phyloP scores from a whole-genome alignment of 495 filamentous ascomycete species.

The Tuber borchii region DNA sequence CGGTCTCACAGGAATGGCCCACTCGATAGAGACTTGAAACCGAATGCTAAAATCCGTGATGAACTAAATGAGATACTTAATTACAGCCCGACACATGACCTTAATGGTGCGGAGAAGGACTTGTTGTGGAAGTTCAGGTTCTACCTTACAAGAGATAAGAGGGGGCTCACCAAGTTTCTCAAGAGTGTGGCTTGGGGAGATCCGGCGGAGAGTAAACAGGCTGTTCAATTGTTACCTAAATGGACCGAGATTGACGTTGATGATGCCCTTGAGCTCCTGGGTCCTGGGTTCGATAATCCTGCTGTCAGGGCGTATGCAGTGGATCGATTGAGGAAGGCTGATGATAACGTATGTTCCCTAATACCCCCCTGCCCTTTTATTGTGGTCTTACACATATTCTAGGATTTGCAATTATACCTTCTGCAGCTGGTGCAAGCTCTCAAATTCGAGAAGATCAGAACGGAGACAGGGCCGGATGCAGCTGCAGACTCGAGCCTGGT shows the following conservation, averaged over 20 bases:
- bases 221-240: slow-evolving; percentile 78
- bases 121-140: slow-evolving; percentile 95
- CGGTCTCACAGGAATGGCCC: slow-evolving; percentile 88
- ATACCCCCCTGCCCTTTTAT: not conserved
- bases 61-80: slow-evolving; percentile 85
- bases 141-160: slow-evolving; percentile 84
- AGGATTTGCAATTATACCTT: slow-evolving; percentile 76
- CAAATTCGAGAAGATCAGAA: slow-evolving; percentile 76
- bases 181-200: slow-evolving; percentile 95
- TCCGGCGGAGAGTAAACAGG: slow-evolving; percentile 74
- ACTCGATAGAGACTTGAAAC: slow-evolving; percentile 86
- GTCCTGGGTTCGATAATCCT: slow-evolving; percentile 81
- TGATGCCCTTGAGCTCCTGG: slow-evolving; percentile 89
- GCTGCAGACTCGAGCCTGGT: slow-evolving; percentile 81
- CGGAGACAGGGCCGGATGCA: slow-evolving; percentile 50
- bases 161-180: slow-evolving; percentile 92
- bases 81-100: slow-evolving; percentile 82
- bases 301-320: slow-evolving; percentile 89
- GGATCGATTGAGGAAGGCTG: slow-evolving; percentile 79
- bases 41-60: slow-evolving; percentile 92
- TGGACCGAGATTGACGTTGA: slow-evolving; percentile 98
- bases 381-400: not conserved
- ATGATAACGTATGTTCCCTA: slow-evolving; percentile 59
- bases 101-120: slow-evolving; percentile 87
- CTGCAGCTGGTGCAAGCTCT: slow-evolving; percentile 93